phyloP scores from a whole-genome alignment of 345 rosid genomes.

The Noccaea bulbosa region DNA sequence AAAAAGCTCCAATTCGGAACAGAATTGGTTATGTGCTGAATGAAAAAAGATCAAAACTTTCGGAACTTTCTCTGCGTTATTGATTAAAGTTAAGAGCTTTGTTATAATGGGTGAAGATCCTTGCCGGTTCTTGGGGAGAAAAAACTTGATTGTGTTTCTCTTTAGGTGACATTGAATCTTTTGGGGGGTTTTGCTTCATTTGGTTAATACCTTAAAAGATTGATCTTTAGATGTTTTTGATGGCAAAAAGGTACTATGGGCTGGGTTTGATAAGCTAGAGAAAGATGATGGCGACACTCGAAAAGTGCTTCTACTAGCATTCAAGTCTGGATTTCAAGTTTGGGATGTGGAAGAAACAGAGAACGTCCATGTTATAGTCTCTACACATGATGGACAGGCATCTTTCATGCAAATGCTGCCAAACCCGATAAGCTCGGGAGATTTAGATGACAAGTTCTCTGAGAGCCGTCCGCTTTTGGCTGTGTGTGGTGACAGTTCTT shows the following conservation, averaged over 20 bases:
- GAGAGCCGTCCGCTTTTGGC: constrained; percentile 74
- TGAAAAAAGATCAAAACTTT: neutral
- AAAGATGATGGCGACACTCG: constrained; percentile 53
- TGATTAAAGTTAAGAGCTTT: neutral
- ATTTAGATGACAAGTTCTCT: constrained; percentile 54
- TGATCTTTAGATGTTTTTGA: constrained; percentile 29
- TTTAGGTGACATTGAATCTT: constrained; percentile 1
- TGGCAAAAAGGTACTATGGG: constrained; percentile 80
- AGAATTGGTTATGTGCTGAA: neutral
- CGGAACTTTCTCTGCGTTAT: neutral
- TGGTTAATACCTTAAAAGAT: constrained; percentile 18
- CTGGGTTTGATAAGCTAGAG: constrained; percentile 93
- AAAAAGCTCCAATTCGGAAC: neutral
- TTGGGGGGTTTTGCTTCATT: constrained; percentile 4
- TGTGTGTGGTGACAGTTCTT: constrained; percentile 63
- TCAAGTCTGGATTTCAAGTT: constrained; percentile 89
- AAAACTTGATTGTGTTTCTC: neutral
- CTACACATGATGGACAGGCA: constrained; percentile 78
- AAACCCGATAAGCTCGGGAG: constrained; percentile 51
- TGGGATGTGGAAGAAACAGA: constrained; percentile 96
- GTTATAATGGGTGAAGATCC: neutral
- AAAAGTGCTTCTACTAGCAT: constrained; percentile 76
- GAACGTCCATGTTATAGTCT: constrained; percentile 74
- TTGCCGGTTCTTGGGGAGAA: constrained; percentile 11
- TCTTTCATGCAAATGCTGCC: constrained; percentile 87